Base-by-base conservation (phyloP, 2,329 filamentous ascomycete species). In the Pseudofabraea citricarpa region DNA sequence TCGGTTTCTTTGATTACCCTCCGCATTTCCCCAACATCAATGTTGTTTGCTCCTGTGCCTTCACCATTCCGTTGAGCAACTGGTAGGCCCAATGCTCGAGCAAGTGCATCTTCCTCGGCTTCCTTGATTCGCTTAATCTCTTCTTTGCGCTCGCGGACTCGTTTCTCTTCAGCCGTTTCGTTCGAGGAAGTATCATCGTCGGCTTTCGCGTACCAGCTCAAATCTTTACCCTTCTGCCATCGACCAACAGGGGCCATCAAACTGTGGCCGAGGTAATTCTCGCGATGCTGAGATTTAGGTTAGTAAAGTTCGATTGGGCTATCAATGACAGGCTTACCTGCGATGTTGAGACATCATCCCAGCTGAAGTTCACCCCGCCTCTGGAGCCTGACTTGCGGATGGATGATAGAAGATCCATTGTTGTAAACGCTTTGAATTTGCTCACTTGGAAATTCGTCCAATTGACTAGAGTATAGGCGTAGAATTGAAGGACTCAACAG, bases 301-400 rank as follows among this genome's bases (percentile, higher is more conserved):
- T n/a, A n/a, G n/a, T n/a, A n/a, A n/a, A n/a, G n/a, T n/a, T n/a
- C n/a, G n/a, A n/a, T n/a, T n/a, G n/a, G n/a, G n/a, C n/a, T 5
- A 20, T 20, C 8, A 19, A 32, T 15, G 15, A 16, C 20, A 15
- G 18, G 26, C 27, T 20, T 23, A 41, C 40, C 26, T 26, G 36
- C 39, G 90, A 94, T 52, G 74, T 81, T 63, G 91, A 85, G 60
- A 98, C 91, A 55, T 96, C 90, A 53, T 91, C 87, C 93, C 93
- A 97, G 68, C 84, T 90, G 72, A 98, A 98, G 65, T 96, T 90
- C 66, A 86, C 86, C 61, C 93, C 93, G 59, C 93, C 93, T 54
- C 93, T 85, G 57, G 89, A 93, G 64, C 95, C 91, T 15, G 75
- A 70, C 69, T 98, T 97, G 60, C 90, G 88, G 49, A 98, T 85